Evolutionary conservation across 1,139 yeast species (phyloP).

Genomic region (Suhomyces bokatorum): DNA sequence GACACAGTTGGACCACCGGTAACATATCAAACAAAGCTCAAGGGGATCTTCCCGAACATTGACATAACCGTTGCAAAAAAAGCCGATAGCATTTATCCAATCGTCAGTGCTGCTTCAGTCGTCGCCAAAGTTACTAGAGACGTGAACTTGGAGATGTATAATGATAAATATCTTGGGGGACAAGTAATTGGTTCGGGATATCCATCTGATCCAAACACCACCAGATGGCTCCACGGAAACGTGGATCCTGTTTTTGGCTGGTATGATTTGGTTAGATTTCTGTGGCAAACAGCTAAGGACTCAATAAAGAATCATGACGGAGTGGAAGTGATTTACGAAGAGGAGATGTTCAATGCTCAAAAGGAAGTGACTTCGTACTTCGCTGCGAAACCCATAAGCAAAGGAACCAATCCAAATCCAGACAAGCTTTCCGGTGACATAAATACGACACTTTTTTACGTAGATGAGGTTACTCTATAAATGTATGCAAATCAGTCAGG

Average conservation of each 20-base stretch:
- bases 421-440: neutral
- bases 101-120: conserved; percentile 94
- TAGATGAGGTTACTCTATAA: neutral
- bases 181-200: conserved; percentile 81
- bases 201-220: conserved; percentile 89
- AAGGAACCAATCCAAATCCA: neutral
- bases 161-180: conserved; percentile 24
- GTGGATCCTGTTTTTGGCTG: conserved; percentile 85
- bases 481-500: neutral
- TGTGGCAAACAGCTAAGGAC: conserved; percentile 93
- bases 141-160: conserved; percentile 51
- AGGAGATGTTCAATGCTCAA: conserved; percentile 30
- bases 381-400: conserved; percentile 1
- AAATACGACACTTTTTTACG: neutral
- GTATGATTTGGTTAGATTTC: conserved; percentile 77
- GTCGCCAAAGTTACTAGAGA: conserved; percentile 97
- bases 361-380: conserved; percentile 35
- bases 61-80: conserved; percentile 88
- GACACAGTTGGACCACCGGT: conserved; percentile 98
- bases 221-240: conserved; percentile 61
- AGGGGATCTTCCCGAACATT: conserved; percentile 64
- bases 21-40: conserved; percentile 75
- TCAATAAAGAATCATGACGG: conserved; percentile 57
- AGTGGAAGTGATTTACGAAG: conserved; percentile 42
- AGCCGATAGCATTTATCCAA: conserved; percentile 92